A percentile compares a stretch with the other conserved stretches of the same genome.
phyloP scores from a whole-genome alignment of 208 protist species.

The Crithidia sp. region DNA sequence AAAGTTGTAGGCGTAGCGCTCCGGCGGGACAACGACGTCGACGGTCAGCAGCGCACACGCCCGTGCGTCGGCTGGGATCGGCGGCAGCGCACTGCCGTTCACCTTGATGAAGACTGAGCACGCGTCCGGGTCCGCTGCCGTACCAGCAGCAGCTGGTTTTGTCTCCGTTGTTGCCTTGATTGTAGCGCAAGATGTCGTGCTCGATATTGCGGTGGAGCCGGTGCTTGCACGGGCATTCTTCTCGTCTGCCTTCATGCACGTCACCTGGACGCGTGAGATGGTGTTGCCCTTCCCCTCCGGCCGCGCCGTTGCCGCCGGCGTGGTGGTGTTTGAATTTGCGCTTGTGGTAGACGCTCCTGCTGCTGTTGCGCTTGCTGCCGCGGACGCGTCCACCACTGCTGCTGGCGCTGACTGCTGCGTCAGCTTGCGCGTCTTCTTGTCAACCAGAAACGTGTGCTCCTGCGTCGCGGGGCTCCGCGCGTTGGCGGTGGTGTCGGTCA shows the following conservation, averaged over 20 bases:
- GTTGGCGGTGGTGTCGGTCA: slow-evolving; percentile 31
- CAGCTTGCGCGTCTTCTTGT: slow-evolving; percentile 29
- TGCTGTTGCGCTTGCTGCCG: not conserved
- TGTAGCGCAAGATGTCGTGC: too few relatives aligned
- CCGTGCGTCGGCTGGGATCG: slow-evolving; percentile 55
- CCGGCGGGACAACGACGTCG: slow-evolving; percentile 80
- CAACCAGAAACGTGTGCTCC: slow-evolving; percentile 32
- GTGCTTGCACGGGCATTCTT: not conserved
- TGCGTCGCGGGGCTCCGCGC: slow-evolving; percentile 4
- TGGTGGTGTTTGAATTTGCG: not conserved
- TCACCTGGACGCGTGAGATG: slow-evolving; percentile 30
- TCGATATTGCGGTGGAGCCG: not conserved
- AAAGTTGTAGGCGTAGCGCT: slow-evolving; percentile 61
- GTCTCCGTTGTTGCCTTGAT: not conserved
- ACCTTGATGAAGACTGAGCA: slow-evolving; percentile 32
- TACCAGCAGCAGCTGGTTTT: not conserved
- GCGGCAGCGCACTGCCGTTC: slow-evolving; percentile 40
- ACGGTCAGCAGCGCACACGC: slow-evolving; percentile 66
- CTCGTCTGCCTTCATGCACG: slow-evolving; percentile 10
- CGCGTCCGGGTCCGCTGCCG: slow-evolving; percentile 6
- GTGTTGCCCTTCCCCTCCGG: slow-evolving; percentile 10
- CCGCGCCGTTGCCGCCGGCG: not conserved
- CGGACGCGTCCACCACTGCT: not conserved
- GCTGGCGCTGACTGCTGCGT: not conserved
- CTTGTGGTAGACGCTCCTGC: not conserved